Evolutionary conservation across 1,284 basidiomycete species (phyloP), one percentile per base, ranked within the genome.

Genomic region (Pterulicium gracile): DNA sequence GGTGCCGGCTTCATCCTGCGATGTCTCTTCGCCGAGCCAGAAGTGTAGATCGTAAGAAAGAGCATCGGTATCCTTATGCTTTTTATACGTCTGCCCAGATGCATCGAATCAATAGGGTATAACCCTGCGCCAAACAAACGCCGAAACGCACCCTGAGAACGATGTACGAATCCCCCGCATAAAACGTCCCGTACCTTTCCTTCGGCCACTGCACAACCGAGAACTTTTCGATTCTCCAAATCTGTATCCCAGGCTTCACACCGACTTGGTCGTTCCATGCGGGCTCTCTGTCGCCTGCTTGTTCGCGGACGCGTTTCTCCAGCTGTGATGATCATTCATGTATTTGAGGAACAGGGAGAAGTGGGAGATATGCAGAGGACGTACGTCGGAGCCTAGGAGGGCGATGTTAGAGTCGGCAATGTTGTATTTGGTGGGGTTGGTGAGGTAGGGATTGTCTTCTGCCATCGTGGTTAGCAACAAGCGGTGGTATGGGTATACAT

Each of bases 141-240:
- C 12, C n/a, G 27, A n/a, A 21, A 57, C 72, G 54, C 52, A 77
- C 78, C 56, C 79, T 66, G 22, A 81, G 60, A 20, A 81, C 61
- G 47, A 83, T 75, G 53, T 81, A 82, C 1, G 76, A 78, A 57
- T 82, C 79, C 1, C 78, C 80, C 49, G 75, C 69, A 54, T 75
- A 79, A 57, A 81, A 81, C 12, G 64, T 64, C 7, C 79, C 78
- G 45, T 67, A 63, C 4, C 65, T 59, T 7, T 74, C 65, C 52
- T 69, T 61, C 1, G 73, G 73, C 75, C 75, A 79, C 22, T 66
- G 64, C 19, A 73, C 68, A 40, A 81, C 65, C 42, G 62, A 58
- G 54, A 79, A 81, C 44, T 76, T 64, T 54, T 81, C 75, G 43
- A 79, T 70, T 18, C 75, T 61, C 79, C 79, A 83, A 2, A 76